These are phyloP conservation scores for Asclepias syriaca DNA, from an alignment of 257 asterid species.

Conservation along the genomic window DNA sequence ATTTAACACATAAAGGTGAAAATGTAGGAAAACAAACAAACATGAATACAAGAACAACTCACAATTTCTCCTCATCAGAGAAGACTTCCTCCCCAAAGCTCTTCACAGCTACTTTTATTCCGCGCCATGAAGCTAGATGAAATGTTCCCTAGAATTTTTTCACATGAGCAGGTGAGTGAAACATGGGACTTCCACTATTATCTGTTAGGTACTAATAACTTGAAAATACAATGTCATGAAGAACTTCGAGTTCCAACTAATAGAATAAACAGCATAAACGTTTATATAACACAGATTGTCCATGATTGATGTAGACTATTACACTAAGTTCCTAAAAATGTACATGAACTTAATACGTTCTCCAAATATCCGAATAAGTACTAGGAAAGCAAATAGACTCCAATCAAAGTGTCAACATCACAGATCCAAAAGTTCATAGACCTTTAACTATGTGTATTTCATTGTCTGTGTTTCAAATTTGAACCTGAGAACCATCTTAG, in stretches of 20 bases:
- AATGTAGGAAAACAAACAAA: background rate
- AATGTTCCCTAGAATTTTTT: constrained; percentile 64
- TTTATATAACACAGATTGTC: background rate
- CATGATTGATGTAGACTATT: background rate
- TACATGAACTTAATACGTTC: background rate
- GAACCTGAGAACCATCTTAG: background rate
- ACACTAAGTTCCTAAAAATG: background rate
- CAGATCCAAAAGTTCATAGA: background rate
- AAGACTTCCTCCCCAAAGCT: constrained; percentile 63
- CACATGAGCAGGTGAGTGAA: background rate
- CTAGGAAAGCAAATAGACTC: background rate
- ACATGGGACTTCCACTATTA: background rate
- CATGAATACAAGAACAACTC: constrained; percentile 30
- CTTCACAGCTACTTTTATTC: constrained; percentile 90
- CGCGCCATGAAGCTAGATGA: constrained; percentile 77
- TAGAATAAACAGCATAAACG: background rate
- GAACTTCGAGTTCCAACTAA: constrained; percentile 1
- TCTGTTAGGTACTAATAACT: background rate
- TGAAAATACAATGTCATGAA: background rate
- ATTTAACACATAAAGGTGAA: background rate
- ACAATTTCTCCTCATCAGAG: constrained; percentile 86
- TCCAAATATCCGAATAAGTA: background rate
- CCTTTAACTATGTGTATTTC: background rate
- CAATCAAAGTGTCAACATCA: background rate
- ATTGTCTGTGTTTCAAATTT: background rate